Evolutionary conservation across 2,329 filamentous ascomycete species (phyloP), one percentile per base, ranked within the genome.

Genomic region (Domatiomyces globalis): DNA sequence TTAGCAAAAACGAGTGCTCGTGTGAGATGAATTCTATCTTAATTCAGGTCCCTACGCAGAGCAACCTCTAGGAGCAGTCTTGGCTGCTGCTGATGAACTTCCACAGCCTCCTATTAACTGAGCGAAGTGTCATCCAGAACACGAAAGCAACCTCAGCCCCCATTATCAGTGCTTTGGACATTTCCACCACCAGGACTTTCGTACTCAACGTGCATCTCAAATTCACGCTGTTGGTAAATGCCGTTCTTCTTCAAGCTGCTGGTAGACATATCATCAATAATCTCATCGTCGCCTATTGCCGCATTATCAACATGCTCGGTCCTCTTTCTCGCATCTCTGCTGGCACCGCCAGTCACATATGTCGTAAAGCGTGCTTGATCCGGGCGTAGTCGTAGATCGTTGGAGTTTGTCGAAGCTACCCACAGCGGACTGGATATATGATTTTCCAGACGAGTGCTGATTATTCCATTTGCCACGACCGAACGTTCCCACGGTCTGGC

Each of bases 161-260:
- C 12, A 39, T 39, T 39, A 39, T 39, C 33, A 5, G 33, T 4
- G 9, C 22, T 25, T 25, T 25, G 22, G 6, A 25, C 22, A 25
- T 10, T 46, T 8, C 36, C 46, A 12, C 46, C 46, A 33, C 36
- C 7, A 5, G 25, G 46, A 42, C 19, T 2, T 8, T 49, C 27
- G 15, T 49, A 49, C 27, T 49, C 29, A 33, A 49, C 46, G 27
- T 49, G 46, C 27, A 49, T 17, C 46, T 49, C 46, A 42, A 49
- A 49, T 42, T 49, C 46, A 9, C 25, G 46, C 46, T 10, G 22
- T 22, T 49, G 46, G 20, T 49, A 49, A 10, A 49, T 27, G 9
- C 22, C 46, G n/a, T 49, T 49, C 15, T 49, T 42, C 46, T 33
- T 49, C 46, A 49, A 39, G 22, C 46, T 49, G 46, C 25, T 49